These are phyloP conservation scores for Endocalyx cinctus DNA, from an alignment of 2,329 filamentous ascomycete species.

Conservation along the genomic window DNA sequence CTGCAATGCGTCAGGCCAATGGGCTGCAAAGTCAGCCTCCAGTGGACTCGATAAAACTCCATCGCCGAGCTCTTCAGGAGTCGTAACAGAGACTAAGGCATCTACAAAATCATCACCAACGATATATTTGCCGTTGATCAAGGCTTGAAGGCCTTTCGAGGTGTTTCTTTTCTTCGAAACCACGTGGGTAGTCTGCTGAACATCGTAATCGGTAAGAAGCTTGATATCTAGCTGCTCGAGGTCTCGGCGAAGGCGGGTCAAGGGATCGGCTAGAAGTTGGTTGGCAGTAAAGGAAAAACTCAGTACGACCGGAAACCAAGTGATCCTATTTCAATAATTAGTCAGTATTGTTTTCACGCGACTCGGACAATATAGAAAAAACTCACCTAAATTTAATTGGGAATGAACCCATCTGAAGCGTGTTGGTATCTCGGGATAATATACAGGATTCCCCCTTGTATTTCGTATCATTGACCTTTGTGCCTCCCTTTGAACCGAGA, in stretches of 20 bases:
- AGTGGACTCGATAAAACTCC: constrained; percentile 51
- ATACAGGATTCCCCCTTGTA: constrained; percentile 58
- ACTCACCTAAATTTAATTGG: constrained; percentile 55
- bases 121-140: constrained; percentile 76
- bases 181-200: constrained; percentile 74
- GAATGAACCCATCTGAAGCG: constrained; percentile 69
- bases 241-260: constrained; percentile 55
- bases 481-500: constrained; percentile 79
- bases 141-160: constrained; percentile 76
- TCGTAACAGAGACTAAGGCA: constrained; percentile 60
- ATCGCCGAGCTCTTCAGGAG: constrained; percentile 40
- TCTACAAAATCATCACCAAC: constrained; percentile 72
- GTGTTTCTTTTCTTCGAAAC: constrained; percentile 88
- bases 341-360: background rate
- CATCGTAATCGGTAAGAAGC: constrained; percentile 67
- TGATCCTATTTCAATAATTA: constrained; percentile 48
- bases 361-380: background rate
- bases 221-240: constrained; percentile 90
- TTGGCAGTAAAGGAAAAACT: constrained; percentile 73
- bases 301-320: constrained; percentile 76
- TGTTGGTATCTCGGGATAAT: constrained; percentile 54
- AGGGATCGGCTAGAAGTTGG: constrained; percentile 62
- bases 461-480: constrained; percentile 67
- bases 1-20: constrained; percentile 72
- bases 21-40: constrained; percentile 72